These are phyloP conservation scores for Monilinia polystroma DNA, from an alignment of 2,329 filamentous ascomycete species.

Conservation along the genomic window DNA sequence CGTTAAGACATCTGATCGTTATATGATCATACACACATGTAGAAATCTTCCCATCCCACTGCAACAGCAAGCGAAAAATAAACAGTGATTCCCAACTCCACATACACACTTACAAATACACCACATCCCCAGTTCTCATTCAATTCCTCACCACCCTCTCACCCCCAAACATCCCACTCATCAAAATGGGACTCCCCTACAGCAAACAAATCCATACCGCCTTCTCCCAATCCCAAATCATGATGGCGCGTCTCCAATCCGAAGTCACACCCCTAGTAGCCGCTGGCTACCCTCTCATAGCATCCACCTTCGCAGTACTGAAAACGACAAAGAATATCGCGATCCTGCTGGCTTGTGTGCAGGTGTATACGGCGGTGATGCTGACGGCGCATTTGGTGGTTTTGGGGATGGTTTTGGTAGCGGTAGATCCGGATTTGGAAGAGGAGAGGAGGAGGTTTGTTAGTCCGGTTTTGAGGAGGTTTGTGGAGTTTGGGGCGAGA, in stretches of 20 bases:
- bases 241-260: not conserved
- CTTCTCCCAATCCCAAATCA: constrained; percentile 4
- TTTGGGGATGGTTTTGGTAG: not conserved
- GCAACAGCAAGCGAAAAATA: too few species aligned
- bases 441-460: not conserved
- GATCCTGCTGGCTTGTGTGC: not conserved
- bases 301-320: not conserved
- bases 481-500: not conserved
- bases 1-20: too few species aligned
- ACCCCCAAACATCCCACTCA: not conserved
- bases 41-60: too few species aligned
- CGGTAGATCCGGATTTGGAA: not conserved
- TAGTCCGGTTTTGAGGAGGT: not conserved
- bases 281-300: not conserved
- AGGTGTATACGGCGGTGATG: constrained; percentile 1
- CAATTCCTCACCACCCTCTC: not conserved
- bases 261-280: constrained; percentile 1
- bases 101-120: too few species aligned
- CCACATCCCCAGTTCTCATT: too few species aligned
- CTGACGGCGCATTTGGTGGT: not conserved
- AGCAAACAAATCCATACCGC: constrained; percentile 9
- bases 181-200: constrained; percentile 1
- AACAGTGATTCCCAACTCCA: too few species aligned
- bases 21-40: too few species aligned
- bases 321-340: constrained; percentile 1